phyloP scores from a whole-genome alignment of 139 green algal genomes.

The Zygnema circumcarinatum region DNA sequence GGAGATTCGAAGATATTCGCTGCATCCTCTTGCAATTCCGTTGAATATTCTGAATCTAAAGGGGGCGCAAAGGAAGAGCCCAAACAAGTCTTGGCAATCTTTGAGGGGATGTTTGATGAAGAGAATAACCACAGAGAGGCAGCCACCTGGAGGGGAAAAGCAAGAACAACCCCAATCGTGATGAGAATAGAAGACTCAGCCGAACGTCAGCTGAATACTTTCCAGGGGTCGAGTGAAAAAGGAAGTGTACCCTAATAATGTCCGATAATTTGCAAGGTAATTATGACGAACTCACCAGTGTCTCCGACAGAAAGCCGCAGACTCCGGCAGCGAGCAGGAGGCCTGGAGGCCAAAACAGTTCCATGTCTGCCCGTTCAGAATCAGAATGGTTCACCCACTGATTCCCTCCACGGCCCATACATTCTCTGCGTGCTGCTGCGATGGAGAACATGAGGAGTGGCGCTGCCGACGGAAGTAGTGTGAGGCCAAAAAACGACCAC shows the following conservation, averaged over 20 bases:
- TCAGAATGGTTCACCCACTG: neutral
- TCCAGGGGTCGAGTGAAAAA: no score
- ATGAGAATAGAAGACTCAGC: no score
- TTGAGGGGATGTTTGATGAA: neutral
- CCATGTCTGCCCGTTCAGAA: slow-evolving; percentile 5
- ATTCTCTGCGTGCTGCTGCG: neutral
- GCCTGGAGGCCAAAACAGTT: neutral
- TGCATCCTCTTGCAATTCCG: no score
- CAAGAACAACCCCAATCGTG: no score
- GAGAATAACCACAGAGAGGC: neutral
- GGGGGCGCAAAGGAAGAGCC: no score
- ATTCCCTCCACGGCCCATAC: neutral
- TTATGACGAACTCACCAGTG: slow-evolving; percentile 7
- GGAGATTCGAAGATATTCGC: no score
- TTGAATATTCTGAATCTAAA: no score
- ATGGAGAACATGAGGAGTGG: slow-evolving; percentile 27
- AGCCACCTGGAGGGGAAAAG: neutral
- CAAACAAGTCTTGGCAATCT: no score
- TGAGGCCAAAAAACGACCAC: slow-evolving; percentile 49
- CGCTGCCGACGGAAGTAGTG: slow-evolving; percentile 5
- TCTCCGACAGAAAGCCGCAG: slow-evolving; percentile 7
- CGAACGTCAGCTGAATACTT: no score
- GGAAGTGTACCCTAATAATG: no score
- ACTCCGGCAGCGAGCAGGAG: slow-evolving; percentile 20
- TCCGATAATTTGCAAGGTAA: no score